Percentiles rank a stretch among this genome's conserved stretches.
Evolutionary conservation across 2,329 filamentous ascomycete genomes (phyloP).

Genomic region (Arthrobotrys musiformis): DNA sequence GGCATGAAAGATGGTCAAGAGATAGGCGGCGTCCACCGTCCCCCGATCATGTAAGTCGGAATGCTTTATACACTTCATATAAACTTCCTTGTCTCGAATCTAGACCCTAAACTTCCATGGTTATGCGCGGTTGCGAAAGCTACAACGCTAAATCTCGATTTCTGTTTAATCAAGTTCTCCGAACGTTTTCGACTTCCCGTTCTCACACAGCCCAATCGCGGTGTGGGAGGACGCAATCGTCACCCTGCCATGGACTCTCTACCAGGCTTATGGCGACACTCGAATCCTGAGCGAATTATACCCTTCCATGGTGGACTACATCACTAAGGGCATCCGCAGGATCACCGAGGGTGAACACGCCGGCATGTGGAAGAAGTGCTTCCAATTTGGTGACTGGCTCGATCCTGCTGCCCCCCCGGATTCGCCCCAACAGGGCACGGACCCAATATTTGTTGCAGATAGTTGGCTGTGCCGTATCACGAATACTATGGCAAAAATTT

Average conservation of each 20-base stretch:
- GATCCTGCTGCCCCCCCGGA: constrained; percentile 65
- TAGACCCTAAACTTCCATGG: too few species aligned
- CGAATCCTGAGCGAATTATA: constrained; percentile 63
- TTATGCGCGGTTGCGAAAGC: too few species aligned
- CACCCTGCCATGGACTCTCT: constrained; percentile 64
- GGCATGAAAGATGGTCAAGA: constrained; percentile 64
- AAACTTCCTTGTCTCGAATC: neutral
- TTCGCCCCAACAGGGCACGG: constrained; percentile 63
- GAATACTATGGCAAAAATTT: constrained; percentile 62
- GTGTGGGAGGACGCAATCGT: constrained; percentile 65
- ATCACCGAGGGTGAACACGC: constrained; percentile 61
- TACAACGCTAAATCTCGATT: too few species aligned
- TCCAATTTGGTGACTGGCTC: constrained; percentile 67
- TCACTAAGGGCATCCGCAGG: constrained; percentile 62
- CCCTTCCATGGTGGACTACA: constrained; percentile 63
- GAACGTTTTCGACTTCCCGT: constrained; percentile 34
- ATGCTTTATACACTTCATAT: neutral
- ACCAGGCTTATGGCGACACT: constrained; percentile 63
- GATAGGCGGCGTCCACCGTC: constrained; percentile 59
- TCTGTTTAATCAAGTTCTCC: constrained; percentile 33
- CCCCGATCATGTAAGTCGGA: constrained; percentile 60
- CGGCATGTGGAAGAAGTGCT: constrained; percentile 63
- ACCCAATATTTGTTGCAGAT: constrained; percentile 64
- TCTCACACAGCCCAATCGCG: constrained; percentile 57
- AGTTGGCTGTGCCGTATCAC: constrained; percentile 66